A percentile compares a stretch with the other conserved stretches of the same genome.
Conservation (phyloP, 2,329 filamentous ascomycete species). For the Monosporascus cannonballus region DNA sequence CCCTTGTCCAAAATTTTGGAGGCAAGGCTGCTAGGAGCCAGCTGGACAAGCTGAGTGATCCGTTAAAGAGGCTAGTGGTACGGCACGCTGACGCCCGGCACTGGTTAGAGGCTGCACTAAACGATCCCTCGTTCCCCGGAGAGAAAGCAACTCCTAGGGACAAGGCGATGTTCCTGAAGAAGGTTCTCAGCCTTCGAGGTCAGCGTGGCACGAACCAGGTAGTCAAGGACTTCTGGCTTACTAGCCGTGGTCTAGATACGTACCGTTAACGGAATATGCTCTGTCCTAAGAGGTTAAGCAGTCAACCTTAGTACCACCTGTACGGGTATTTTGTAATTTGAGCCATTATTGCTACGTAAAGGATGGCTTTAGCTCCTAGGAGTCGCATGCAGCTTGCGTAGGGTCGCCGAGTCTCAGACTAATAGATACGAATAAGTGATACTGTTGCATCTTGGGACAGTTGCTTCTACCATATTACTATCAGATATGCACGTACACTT, state of each 20-base stretch:
- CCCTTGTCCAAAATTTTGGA: conserved; percentile 59
- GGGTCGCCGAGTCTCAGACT: no score
- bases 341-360: no score
- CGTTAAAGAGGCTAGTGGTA: conserved; percentile 61
- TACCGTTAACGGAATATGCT: not conserved
- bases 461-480: no score
- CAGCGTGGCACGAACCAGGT: conserved; percentile 58
- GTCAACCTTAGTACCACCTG: not conserved
- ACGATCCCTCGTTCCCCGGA: conserved; percentile 50
- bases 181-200: conserved; percentile 60
- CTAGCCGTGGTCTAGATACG: conserved; percentile 37
- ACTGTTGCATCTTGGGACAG: no score
- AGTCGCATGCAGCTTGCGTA: no score
- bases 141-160: conserved; percentile 52
- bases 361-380: no score
- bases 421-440: no score
- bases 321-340: no score
- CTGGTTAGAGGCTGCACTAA: conserved; percentile 59
- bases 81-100: conserved; percentile 48
- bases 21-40: conserved; percentile 66
- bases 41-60: conserved; percentile 64
- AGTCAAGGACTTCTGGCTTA: conserved; percentile 68
- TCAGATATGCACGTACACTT: not conserved
- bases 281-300: not conserved
- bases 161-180: conserved; percentile 60